Conservation (phyloP, 2,329 filamentous ascomycete genomes). For the Claviceps pazoutovae region DNA sequence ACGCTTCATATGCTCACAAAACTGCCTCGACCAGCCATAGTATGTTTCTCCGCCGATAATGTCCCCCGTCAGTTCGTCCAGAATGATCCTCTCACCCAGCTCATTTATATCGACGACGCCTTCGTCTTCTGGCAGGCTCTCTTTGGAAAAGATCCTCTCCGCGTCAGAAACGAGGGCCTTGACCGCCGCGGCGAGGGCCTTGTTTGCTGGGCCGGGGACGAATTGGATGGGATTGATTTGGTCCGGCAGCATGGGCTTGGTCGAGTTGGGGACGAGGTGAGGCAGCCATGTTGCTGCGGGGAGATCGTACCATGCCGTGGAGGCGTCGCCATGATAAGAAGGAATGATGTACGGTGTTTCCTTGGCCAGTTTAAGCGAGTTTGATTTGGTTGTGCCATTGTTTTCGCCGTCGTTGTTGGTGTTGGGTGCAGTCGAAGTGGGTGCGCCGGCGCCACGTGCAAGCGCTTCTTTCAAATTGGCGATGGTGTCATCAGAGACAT, state of each 20-base stretch:
- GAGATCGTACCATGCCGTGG: constrained; percentile 65
- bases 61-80: constrained; percentile 53
- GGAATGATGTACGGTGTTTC: constrained; percentile 58
- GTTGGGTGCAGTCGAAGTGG: constrained; percentile 9
- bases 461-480: constrained; percentile 46
- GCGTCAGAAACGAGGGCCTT: constrained; percentile 56
- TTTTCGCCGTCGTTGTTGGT: constrained; percentile 2
- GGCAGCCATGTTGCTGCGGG: constrained; percentile 72
- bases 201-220: constrained; percentile 51
- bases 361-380: constrained; percentile 30
- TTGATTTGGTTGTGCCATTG: background rate
- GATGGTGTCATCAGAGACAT: constrained; percentile 42
- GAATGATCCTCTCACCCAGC: constrained; percentile 53
- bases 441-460: constrained; percentile 21
- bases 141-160: constrained; percentile 50
- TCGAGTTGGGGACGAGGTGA: constrained; percentile 63
- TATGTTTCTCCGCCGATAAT: constrained; percentile 58
- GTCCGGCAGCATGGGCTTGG: constrained; percentile 56
- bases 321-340: constrained; percentile 59
- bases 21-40: constrained; percentile 73
- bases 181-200: constrained; percentile 52
- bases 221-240: constrained; percentile 61
- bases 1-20: constrained; percentile 69
- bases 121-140: constrained; percentile 32
- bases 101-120: constrained; percentile 54